Conservation (phyloP, 768 basidiomycete species). For the Leccinum rimulosum region DNA sequence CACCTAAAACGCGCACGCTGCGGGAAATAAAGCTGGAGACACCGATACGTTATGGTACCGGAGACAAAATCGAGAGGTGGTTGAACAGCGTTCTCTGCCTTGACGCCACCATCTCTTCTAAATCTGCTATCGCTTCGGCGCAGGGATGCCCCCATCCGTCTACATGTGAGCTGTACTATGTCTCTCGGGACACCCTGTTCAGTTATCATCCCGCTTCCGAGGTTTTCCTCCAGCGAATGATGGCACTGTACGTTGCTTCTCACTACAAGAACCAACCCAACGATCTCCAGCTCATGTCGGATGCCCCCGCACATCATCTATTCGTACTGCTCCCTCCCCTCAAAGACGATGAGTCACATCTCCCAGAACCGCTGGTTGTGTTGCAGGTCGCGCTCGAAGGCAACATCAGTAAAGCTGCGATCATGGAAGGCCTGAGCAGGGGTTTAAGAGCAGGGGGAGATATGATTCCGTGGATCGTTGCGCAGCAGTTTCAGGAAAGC, state of each 20-base stretch:
- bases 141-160: conserved; percentile 95
- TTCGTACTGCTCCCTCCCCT: conserved; percentile 95
- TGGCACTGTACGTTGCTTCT: conserved; percentile 94
- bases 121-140: conserved; percentile 35
- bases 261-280: conserved; percentile 99
- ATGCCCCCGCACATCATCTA: conserved; percentile 95
- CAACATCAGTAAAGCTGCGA: conserved; percentile 78
- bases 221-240: conserved; percentile 95
- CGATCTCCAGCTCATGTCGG: conserved; percentile 94
- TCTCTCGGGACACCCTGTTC: conserved; percentile 94
- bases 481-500: conserved; percentile 94
- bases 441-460: conserved; percentile 90
- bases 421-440: conserved; percentile 81
- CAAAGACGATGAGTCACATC: conserved; percentile 81
- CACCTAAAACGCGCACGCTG: conserved; percentile 65
- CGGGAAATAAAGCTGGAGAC: conserved; percentile 94
- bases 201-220: conserved; percentile 98
- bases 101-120: conserved; percentile 69
- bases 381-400: conserved; percentile 96
- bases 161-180: conserved; percentile 92
- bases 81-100: conserved; percentile 87
- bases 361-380: conserved; percentile 95
- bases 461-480: conserved; percentile 96
- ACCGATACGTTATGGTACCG: conserved; percentile 87
- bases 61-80: conserved; percentile 94